These are phyloP conservation scores for Pythium rishiriense DNA, from an alignment of 352 stramenopile species.

Conservation along the genomic window DNA sequence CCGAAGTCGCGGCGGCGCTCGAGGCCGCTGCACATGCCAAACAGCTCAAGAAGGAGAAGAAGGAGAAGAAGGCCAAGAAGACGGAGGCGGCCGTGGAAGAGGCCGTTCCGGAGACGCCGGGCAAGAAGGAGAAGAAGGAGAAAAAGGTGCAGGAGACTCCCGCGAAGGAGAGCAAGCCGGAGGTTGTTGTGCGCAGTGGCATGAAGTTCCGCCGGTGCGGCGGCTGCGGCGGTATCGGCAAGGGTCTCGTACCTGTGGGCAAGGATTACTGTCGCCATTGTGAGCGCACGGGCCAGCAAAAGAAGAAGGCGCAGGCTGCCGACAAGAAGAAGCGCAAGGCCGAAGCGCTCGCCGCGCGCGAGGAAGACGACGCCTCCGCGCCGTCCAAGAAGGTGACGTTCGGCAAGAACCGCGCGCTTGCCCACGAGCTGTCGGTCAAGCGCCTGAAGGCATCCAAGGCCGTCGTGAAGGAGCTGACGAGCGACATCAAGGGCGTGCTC, in stretches of 20 bases:
- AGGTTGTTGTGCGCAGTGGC: constrained; percentile 56
- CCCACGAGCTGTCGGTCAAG: constrained; percentile 81
- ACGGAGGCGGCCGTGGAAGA: not conserved
- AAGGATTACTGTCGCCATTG: constrained; percentile 78
- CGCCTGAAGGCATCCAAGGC: constrained; percentile 72
- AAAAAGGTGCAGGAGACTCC: constrained; percentile 12
- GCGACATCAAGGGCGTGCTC: constrained; percentile 72
- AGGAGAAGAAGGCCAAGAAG: constrained; percentile 29
- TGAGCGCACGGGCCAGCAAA: constrained; percentile 53
- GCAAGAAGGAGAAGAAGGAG: constrained; percentile 33
- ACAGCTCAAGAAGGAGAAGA: constrained; percentile 29
- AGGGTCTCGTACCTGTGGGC: constrained; percentile 59
- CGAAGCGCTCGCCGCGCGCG: constrained; percentile 34
- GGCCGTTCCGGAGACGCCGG: constrained; percentile 1
- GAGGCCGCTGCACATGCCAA: constrained; percentile 3
- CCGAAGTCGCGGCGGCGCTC: constrained; percentile 17
- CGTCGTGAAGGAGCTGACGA: constrained; percentile 47
- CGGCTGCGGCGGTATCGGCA: constrained; percentile 70
- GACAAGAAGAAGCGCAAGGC: constrained; percentile 69
- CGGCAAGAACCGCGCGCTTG: constrained; percentile 81
- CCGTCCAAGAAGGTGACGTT: constrained; percentile 82
- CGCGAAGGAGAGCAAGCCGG: constrained; percentile 16
- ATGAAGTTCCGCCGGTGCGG: constrained; percentile 76
- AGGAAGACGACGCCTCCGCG: constrained; percentile 33
- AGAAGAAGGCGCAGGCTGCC: constrained; percentile 54